Conservation (phyloP, 768 basidiomycete species). For the Leccinum disarticulatum region DNA sequence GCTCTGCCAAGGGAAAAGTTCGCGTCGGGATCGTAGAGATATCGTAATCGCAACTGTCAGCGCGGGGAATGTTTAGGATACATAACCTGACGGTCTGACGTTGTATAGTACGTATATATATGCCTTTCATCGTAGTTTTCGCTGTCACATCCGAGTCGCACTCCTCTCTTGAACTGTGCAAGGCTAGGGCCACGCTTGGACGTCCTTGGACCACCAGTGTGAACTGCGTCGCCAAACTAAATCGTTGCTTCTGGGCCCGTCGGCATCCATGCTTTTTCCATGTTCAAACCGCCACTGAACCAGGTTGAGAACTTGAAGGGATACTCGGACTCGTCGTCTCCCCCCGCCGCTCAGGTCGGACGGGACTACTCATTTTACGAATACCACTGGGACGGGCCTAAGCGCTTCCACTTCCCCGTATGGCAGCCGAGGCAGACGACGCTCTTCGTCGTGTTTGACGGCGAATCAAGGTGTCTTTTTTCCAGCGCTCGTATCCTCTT, state of each 20-base stretch:
- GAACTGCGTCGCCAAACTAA: neutral
- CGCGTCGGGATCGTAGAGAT: no score
- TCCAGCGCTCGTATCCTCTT: conserved; percentile 22
- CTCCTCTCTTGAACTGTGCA: no score
- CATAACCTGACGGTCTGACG: no score
- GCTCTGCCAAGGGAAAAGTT: no score
- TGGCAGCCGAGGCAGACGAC: conserved; percentile 28
- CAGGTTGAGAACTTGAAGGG: neutral
- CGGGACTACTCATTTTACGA: conserved; percentile 17
- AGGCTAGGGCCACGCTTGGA: neutral
- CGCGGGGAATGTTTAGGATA: no score
- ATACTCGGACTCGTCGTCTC: neutral
- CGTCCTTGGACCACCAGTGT: no score
- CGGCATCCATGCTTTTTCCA: neutral
- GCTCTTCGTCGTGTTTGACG: conserved; percentile 23
- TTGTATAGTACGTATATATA: neutral
- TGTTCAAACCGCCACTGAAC: neutral
- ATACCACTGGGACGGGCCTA: conserved; percentile 26
- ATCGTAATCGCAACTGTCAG: no score
- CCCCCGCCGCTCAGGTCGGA: neutral
- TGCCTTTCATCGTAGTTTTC: no score
- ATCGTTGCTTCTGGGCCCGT: neutral
- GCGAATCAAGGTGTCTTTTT: conserved; percentile 21
- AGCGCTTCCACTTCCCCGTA: conserved; percentile 18
- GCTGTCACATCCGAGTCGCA: no score